phyloP scores from a whole-genome alignment of 148 eudicot species.

The Arbutus unedo region DNA sequence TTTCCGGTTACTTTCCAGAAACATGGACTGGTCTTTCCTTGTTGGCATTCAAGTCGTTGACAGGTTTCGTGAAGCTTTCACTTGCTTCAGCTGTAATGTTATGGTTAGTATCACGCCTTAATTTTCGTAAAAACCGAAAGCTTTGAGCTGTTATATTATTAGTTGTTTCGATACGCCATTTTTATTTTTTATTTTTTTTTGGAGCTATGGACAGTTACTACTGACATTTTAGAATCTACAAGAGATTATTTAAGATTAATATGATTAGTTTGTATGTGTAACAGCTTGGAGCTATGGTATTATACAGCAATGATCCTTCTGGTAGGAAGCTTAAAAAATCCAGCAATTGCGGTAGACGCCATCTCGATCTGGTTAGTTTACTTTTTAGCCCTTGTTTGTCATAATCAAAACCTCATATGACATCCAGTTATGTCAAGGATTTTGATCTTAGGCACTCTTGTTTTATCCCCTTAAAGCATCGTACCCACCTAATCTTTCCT shows the following conservation, averaged over 20 bases:
- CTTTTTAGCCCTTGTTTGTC: neutral
- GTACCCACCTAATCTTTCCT: neutral
- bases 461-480: too few species aligned
- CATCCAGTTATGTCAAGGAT: neutral
- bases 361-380: constrained; percentile 46
- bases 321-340: constrained; percentile 54
- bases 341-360: constrained; percentile 44
- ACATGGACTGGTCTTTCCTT: constrained; percentile 40
- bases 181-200: too few species aligned
- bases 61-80: constrained; percentile 35
- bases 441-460: neutral
- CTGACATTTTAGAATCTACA: neutral
- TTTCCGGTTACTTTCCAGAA: constrained; percentile 38
- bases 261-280: constrained; percentile 6
- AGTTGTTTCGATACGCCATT: too few species aligned
- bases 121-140: too few species aligned
- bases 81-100: constrained; percentile 39
- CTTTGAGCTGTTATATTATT: too few species aligned
- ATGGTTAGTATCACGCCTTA: constrained; percentile 20
- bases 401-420: neutral
- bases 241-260: neutral
- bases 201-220: too few species aligned
- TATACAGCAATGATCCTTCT: constrained; percentile 43
- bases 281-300: constrained; percentile 63
- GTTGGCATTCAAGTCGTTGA: constrained; percentile 29